Evolutionary conservation across 2,329 filamentous ascomycete species (phyloP).

Genomic region (Fusarium camptoceras): DNA sequence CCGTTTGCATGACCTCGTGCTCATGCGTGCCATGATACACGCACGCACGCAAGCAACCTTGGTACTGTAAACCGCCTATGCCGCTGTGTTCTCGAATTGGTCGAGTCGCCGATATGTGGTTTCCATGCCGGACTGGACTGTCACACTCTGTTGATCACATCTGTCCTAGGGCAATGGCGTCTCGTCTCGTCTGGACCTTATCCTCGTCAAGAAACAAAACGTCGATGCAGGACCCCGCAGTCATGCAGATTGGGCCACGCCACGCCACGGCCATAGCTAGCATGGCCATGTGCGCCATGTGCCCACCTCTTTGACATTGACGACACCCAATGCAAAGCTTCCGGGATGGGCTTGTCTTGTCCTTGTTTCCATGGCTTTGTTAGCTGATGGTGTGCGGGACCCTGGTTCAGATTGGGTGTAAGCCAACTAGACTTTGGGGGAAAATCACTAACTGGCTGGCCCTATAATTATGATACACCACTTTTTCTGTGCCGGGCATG

Average conservation of each 20-base stretch:
- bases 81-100: slow-evolving; percentile 17
- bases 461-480: slow-evolving; percentile 23
- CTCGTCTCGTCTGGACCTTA: slow-evolving; percentile 22
- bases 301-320: slow-evolving; percentile 19
- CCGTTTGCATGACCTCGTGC: slow-evolving; percentile 37
- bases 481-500: slow-evolving; percentile 17
- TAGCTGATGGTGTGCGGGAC: slow-evolving; percentile 34
- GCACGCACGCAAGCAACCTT: slow-evolving; percentile 21
- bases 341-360: slow-evolving; percentile 20
- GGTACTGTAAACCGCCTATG: slow-evolving; percentile 14
- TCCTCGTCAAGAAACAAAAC: slow-evolving; percentile 25
- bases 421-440: slow-evolving; percentile 9
- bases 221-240: slow-evolving; percentile 44
- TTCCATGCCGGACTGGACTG: slow-evolving; percentile 7
- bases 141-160: slow-evolving; percentile 34
- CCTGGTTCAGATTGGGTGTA: slow-evolving; percentile 17
- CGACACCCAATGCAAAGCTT: slow-evolving; percentile 18
- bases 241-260: slow-evolving; percentile 28
- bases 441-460: slow-evolving; percentile 17
- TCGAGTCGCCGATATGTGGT: slow-evolving; percentile 1
- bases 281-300: slow-evolving; percentile 41
- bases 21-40: slow-evolving; percentile 32
- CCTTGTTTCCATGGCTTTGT: slow-evolving; percentile 22
- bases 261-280: slow-evolving; percentile 5
- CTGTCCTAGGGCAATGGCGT: slow-evolving; percentile 23